phyloP scores from a whole-genome alignment of 2,329 filamentous ascomycete species.

The Cordyceps javanica region DNA sequence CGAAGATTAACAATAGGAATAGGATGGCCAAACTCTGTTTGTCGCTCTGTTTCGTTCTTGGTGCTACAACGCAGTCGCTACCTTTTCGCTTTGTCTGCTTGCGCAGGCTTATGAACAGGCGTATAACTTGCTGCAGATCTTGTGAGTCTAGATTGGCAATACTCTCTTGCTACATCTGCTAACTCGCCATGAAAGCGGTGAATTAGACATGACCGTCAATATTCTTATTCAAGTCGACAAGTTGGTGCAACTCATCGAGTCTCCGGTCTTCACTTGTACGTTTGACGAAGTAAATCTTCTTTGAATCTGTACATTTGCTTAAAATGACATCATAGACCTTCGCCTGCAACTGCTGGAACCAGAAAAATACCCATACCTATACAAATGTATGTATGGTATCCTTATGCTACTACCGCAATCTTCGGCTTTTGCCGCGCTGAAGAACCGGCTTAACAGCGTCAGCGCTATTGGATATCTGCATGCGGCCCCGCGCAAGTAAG shows the following conservation, averaged over 20 bases:
- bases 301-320: neutral
- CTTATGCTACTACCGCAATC: constrained; percentile 98
- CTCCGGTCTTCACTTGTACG: constrained; percentile 93
- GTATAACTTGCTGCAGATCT: constrained; percentile 91
- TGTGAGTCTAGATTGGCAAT: constrained; percentile 48
- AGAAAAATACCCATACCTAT: constrained; percentile 88
- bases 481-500: constrained; percentile 70
- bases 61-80: constrained; percentile 98
- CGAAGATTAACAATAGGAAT: neutral
- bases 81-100: constrained; percentile 89
- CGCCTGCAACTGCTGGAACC: constrained; percentile 92
- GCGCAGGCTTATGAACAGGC: constrained; percentile 98
- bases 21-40: constrained; percentile 94
- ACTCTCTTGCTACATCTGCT: neutral
- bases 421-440: constrained; percentile 90
- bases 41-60: constrained; percentile 91
- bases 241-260: constrained; percentile 91
- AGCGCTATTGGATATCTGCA: constrained; percentile 95
- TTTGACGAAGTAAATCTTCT: constrained; percentile 7
- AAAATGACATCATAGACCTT: constrained; percentile 55
- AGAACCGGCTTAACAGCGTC: constrained; percentile 94
- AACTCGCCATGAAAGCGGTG: constrained; percentile 54
- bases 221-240: constrained; percentile 99
- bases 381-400: constrained; percentile 95
- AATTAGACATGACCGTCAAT: constrained; percentile 97